Base-by-base conservation (phyloP, 805 yeast species). In the Zygoascus tannicola region DNA sequence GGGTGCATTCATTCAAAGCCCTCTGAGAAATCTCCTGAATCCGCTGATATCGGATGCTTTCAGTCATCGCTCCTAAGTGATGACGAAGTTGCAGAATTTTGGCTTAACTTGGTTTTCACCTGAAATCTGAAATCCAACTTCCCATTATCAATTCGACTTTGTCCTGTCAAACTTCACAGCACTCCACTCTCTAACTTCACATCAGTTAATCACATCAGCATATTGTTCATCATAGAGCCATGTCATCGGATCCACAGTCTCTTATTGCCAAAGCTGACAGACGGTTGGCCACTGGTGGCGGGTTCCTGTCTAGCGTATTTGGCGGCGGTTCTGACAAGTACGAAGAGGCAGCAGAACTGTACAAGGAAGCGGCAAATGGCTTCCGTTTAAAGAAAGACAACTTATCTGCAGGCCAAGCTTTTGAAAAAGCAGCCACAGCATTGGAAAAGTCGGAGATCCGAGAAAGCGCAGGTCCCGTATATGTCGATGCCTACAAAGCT, bases 291-390 rank as follows among this genome's bases (percentile, higher is more conserved):
- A 75, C 75, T 55, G 69, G 78, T 23, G 94, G 95, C 48, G 75
- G 88, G 52, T 74, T 63, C 38, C 50, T 62, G 45, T 54, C 60
- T 40, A 49, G 56, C 35, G 43, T 62, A 38, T 49, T 86, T 43
- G 82, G 90, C 3, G 73, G 81, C 1, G 73, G 81, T 2, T 71
- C 73, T 28, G 66, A 78, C 2, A 74, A 85, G 49, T 75, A 69
- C 43, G 99, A 92, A 59, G 98, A 92, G 51, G 97, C 98, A 3
- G 81, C 88, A 2, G 98, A 92, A 51, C 65, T 85, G 22, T 90
- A 80, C 59, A 71, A 81, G 19, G 94, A 88, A 63, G 98, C 98
- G 2, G 99, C 94, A n/a, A 92, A 90, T 57, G 73, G 77, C 22
- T 92, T 79, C 68, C 75, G 88, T 49, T 65, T 92, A 46, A 79